These are phyloP conservation scores for Fusarium transvaalense DNA, from an alignment of 2,329 filamentous ascomycete genomes.

Conservation along the genomic window DNA sequence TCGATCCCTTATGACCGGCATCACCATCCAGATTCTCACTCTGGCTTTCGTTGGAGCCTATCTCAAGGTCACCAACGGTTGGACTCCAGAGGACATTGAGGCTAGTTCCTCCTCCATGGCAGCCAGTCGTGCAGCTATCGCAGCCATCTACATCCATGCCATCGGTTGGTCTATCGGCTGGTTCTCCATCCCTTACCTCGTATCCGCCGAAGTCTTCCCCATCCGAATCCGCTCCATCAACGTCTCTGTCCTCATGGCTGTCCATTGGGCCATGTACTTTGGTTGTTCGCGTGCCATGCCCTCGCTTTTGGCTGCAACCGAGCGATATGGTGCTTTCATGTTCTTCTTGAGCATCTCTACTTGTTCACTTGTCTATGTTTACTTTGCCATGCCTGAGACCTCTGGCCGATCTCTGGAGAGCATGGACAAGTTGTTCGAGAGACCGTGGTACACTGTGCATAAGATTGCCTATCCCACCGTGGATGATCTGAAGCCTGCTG, in stretches of 20 bases:
- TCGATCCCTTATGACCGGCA: conserved; percentile 53
- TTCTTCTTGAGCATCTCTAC: conserved; percentile 49
- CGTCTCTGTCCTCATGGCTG: conserved; percentile 58
- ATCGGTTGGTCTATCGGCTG: conserved; percentile 62
- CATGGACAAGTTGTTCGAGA: conserved; percentile 49
- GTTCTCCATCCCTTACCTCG: conserved; percentile 60
- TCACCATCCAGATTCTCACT: conserved; percentile 50
- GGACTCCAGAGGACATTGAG: conserved; percentile 33
- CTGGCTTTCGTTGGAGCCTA: conserved; percentile 50
- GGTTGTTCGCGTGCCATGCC: conserved; percentile 53
- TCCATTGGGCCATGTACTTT: conserved; percentile 57
- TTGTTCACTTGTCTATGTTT: conserved; percentile 50
- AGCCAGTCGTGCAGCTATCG: conserved; percentile 56
- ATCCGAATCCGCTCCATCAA: conserved; percentile 57
- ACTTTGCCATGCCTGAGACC: conserved; percentile 52
- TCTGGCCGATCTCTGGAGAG: conserved; percentile 49
- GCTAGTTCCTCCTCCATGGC: conserved; percentile 39
- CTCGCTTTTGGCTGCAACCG: conserved; percentile 50
- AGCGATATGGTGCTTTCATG: conserved; percentile 50
- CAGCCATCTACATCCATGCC: conserved; percentile 59
- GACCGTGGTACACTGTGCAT: conserved; percentile 49
- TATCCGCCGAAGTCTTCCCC: conserved; percentile 61
- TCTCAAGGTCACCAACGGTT: conserved; percentile 48
- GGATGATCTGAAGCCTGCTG: conserved; percentile 40
- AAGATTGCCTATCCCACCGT: conserved; percentile 49